A percentile compares a stretch with the other conserved stretches of the same genome.
Conservation (phyloP, 257 asterid genomes). For the Nicotiana tomentosiformis region DNA sequence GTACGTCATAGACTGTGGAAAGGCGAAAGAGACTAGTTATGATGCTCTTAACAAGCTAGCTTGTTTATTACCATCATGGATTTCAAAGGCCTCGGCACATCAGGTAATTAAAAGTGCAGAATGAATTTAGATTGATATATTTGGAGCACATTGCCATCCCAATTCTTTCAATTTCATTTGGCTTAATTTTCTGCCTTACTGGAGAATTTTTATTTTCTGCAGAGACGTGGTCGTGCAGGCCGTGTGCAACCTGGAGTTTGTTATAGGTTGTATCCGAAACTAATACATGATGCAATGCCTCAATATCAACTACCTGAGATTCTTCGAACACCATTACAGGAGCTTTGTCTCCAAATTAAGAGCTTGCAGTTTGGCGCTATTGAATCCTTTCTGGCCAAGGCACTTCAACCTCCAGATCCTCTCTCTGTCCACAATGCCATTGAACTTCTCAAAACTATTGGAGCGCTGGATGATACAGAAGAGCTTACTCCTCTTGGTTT, state of each 20-base stretch:
- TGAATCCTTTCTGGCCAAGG: slow-evolving; percentile 72
- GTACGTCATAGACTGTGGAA: slow-evolving; percentile 90
- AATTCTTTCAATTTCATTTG: background rate
- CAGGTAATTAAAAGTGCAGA: slow-evolving; percentile 43
- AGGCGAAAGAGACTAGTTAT: slow-evolving; percentile 96
- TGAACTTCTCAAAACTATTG: slow-evolving; percentile 92
- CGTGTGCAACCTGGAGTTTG: slow-evolving; percentile 98
- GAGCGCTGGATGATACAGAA: slow-evolving; percentile 84
- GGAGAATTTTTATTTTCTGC: slow-evolving; percentile 16
- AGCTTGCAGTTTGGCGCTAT: slow-evolving; percentile 72
- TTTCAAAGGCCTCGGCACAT: slow-evolving; percentile 97
- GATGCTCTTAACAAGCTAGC: slow-evolving; percentile 97
- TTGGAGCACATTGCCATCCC: background rate
- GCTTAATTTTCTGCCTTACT: background rate
- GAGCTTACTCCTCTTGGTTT: slow-evolving; percentile 95
- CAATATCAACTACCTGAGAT: slow-evolving; percentile 94
- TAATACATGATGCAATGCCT: slow-evolving; percentile 80
- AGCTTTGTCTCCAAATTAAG: slow-evolving; percentile 90
- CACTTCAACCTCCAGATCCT: slow-evolving; percentile 94
- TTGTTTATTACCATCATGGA: slow-evolving; percentile 96
- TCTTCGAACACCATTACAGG: slow-evolving; percentile 98
- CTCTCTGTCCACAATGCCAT: slow-evolving; percentile 86
- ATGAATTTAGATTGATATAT: background rate
- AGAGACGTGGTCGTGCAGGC: slow-evolving; percentile 99
- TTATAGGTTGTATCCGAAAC: slow-evolving; percentile 77